Evolutionary conservation across 2,329 filamentous ascomycete genomes (phyloP).

Genomic region (Cyanodermella asteris): DNA sequence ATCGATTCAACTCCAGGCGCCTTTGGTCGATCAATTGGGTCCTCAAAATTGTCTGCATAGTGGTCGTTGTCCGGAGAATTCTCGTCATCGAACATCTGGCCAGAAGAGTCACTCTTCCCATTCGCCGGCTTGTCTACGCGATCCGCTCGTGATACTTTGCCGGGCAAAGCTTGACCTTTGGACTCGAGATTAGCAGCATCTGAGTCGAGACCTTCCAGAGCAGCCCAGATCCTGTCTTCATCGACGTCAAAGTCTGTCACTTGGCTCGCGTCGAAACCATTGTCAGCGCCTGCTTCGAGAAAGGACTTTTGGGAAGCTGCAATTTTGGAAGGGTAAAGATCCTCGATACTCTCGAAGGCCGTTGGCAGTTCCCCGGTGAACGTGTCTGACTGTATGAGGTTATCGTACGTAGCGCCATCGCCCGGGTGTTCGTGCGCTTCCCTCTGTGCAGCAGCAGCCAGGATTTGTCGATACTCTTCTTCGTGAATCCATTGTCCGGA

Average conservation of each 20-base stretch:
- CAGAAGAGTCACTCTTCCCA: conserved; percentile 1
- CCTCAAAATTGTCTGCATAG: background rate
- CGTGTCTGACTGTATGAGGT: conserved; percentile 35
- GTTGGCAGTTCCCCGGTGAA: conserved; percentile 47
- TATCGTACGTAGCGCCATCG: conserved; percentile 35
- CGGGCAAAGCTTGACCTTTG: too few relatives aligned
- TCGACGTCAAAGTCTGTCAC: conserved; percentile 44
- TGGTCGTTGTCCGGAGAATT: conserved; percentile 1
- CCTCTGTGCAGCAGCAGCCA: conserved; percentile 38
- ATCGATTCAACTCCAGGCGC: conserved; percentile 4
- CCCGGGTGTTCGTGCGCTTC: conserved; percentile 33
- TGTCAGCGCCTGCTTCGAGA: background rate
- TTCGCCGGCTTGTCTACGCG: conserved; percentile 3
- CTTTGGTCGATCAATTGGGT: background rate
- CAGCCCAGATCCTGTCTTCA: conserved; percentile 33
- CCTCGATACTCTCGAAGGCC: conserved; percentile 61
- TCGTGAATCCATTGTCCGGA: conserved; percentile 76
- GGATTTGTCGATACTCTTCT: conserved; percentile 50
- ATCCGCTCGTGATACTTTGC: conserved; percentile 8
- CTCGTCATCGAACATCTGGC: conserved; percentile 1
- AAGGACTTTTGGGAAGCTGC: conserved; percentile 7
- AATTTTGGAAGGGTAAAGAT: conserved; percentile 55
- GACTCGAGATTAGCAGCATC: too few relatives aligned
- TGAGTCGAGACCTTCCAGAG: too few relatives aligned
- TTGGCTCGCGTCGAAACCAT: conserved; percentile 8